Evolutionary conservation across 148 eudicot genomes (phyloP).

Genomic region (Rheum nobile): DNA sequence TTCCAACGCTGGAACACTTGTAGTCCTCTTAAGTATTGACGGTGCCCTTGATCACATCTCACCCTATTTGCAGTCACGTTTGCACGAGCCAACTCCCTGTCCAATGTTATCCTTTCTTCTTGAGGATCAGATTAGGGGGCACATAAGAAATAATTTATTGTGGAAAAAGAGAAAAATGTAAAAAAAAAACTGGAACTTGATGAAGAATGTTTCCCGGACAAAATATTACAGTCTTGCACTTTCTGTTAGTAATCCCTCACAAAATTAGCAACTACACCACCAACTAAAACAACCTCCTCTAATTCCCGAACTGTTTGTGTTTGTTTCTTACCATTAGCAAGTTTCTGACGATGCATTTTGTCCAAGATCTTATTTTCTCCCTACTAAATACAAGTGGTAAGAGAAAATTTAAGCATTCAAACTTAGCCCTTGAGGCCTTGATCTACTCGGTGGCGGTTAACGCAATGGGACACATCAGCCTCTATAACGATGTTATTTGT

Average conservation of each 20-base stretch:
- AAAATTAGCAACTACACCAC: constrained; percentile 79
- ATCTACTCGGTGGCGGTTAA: not conserved
- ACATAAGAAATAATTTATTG: not conserved
- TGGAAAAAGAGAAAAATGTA: not conserved
- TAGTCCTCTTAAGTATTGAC: too few species aligned
- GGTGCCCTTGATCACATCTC: too few species aligned
- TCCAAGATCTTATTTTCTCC: constrained; percentile 75
- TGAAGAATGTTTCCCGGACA: not conserved
- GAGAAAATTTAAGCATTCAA: not conserved
- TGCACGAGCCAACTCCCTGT: constrained; percentile 68
- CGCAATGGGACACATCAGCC: not conserved
- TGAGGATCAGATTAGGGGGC: constrained; percentile 11
- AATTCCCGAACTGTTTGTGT: constrained; percentile 67
- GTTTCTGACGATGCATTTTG: constrained; percentile 68
- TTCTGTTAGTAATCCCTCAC: constrained; percentile 71
- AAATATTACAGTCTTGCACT: constrained; percentile 59
- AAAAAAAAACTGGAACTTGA: not conserved
- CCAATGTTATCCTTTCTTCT: constrained; percentile 74
- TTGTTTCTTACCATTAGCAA: constrained; percentile 71
- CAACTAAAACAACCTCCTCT: constrained; percentile 79
- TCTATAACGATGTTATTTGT: not conserved
- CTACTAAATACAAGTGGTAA: constrained; percentile 17
- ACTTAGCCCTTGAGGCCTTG: not conserved
- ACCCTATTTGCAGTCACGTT: constrained; percentile 74
- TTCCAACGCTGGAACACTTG: too few species aligned